A percentile compares a stretch with the other conserved stretches of the same genome.
Conservation (phyloP, 345 rosid species). For the Aurinia saxatilis region DNA sequence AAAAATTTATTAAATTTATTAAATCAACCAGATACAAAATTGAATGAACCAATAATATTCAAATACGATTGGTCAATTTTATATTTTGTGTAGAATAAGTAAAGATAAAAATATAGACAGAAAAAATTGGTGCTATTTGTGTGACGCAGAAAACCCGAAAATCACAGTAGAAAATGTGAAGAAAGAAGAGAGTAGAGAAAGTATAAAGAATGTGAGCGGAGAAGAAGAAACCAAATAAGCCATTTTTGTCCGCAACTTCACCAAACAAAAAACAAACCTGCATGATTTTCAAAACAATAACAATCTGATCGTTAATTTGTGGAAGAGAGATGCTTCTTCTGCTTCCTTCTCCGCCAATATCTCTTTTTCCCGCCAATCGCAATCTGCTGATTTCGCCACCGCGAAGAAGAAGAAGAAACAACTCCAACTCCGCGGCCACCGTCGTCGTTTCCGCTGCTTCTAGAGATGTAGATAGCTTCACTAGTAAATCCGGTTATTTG, state of each 20-base stretch:
- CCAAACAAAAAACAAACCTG: background rate
- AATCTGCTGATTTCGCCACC: slow-evolving; percentile 1
- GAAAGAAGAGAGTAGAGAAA: background rate
- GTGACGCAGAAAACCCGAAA: slow-evolving; percentile 24
- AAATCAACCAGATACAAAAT: too few relatives aligned
- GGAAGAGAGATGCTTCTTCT: slow-evolving; percentile 23
- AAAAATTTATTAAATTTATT: too few relatives aligned
- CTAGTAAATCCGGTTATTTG: slow-evolving; percentile 77
- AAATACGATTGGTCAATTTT: too few relatives aligned
- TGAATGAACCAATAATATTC: too few relatives aligned
- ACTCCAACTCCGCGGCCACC: slow-evolving; percentile 23
- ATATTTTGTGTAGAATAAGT: background rate
- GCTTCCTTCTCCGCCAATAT: slow-evolving; percentile 26
- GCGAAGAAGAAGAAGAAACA: slow-evolving; percentile 10
- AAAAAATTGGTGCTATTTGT: slow-evolving; percentile 11
- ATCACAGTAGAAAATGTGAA: background rate
- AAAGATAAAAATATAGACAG: too few relatives aligned
- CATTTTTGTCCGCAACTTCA: background rate
- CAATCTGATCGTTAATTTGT: too few relatives aligned
- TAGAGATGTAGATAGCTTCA: slow-evolving; percentile 57
- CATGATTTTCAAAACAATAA: background rate
- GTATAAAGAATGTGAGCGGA: slow-evolving; percentile 23
- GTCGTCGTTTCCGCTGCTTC: slow-evolving; percentile 26
- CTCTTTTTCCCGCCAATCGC: slow-evolving; percentile 39
- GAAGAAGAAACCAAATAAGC: background rate